phyloP scores from a whole-genome alignment of 768 basidiomycete genomes.

The Lyophyllum decastes region DNA sequence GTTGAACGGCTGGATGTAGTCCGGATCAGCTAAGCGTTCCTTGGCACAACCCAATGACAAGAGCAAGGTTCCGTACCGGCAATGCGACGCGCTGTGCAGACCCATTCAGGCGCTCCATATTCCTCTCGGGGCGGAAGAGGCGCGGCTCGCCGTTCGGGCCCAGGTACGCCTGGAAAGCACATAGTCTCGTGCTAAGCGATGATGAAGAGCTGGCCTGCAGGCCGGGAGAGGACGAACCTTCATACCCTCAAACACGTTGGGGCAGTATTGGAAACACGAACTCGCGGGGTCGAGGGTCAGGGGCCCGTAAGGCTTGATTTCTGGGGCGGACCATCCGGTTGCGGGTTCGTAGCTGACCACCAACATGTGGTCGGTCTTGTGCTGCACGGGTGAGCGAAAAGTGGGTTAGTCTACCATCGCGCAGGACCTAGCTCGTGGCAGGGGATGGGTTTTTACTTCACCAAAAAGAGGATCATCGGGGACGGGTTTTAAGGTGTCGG shows the following conservation, averaged over 20 bases:
- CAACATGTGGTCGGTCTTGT: slow-evolving; percentile 81
- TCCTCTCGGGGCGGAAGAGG: slow-evolving; percentile 81
- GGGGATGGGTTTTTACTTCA: slow-evolving; percentile 36
- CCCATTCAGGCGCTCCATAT: slow-evolving; percentile 79
- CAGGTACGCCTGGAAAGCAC: slow-evolving; percentile 73
- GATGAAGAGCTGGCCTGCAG: too few relatives aligned
- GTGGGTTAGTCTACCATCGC: background rate
- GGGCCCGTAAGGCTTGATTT: slow-evolving; percentile 76
- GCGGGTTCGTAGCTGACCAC: slow-evolving; percentile 60
- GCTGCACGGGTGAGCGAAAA: slow-evolving; percentile 30
- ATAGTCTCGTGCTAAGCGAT: too few relatives aligned
- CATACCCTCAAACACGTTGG: slow-evolving; percentile 87
- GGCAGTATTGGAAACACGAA: slow-evolving; percentile 86
- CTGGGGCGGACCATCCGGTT: slow-evolving; percentile 69
- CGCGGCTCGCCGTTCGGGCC: slow-evolving; percentile 72
- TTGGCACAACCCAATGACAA: too few relatives aligned
- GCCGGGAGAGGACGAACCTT: slow-evolving; percentile 39
- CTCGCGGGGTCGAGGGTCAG: slow-evolving; percentile 68
- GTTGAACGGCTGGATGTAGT: slow-evolving; percentile 70
- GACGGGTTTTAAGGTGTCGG: slow-evolving; percentile 50
- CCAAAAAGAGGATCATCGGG: slow-evolving; percentile 60
- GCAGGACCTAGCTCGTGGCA: too few relatives aligned
- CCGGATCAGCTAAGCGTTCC: too few relatives aligned
- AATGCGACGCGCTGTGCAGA: slow-evolving; percentile 74
- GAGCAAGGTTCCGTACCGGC: slow-evolving; percentile 55